phyloP scores from a whole-genome alignment of 2,329 filamentous ascomycete genomes.

The Coniochaeta sp. region DNA sequence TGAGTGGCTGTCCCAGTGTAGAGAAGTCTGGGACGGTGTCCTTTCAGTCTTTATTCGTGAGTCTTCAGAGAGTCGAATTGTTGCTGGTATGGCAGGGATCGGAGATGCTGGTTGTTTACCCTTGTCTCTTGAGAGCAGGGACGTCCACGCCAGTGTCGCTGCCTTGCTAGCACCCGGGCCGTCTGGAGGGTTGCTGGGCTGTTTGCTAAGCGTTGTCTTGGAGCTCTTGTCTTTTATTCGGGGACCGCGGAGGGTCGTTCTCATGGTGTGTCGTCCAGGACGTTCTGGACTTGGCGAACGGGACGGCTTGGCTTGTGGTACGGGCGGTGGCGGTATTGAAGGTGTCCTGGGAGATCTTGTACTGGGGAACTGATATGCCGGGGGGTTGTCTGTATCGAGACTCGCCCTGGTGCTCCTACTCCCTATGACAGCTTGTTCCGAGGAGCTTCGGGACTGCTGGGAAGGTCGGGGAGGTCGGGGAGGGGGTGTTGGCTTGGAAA shows the following conservation, averaged over 20 bases:
- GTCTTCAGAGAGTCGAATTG: slow-evolving; percentile 7
- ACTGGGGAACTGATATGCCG: slow-evolving; percentile 18
- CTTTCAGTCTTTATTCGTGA: not conserved
- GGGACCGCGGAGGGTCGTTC: slow-evolving; percentile 48
- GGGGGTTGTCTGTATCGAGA: not conserved
- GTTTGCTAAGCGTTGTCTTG: slow-evolving; percentile 26
- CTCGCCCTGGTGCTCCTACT: slow-evolving; percentile 11
- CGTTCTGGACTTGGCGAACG: slow-evolving; percentile 54
- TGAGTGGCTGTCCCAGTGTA: slow-evolving; percentile 48
- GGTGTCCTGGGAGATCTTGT: slow-evolving; percentile 20
- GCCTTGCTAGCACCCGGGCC: slow-evolving; percentile 53
- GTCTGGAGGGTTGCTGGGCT: slow-evolving; percentile 35
- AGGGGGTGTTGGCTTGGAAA: slow-evolving; percentile 62
- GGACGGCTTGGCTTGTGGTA: slow-evolving; percentile 28
- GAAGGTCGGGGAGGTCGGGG: slow-evolving; percentile 40
- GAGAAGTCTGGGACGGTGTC: slow-evolving; percentile 1
- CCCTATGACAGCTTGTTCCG: slow-evolving; percentile 36
- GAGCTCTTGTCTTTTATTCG: slow-evolving; percentile 35
- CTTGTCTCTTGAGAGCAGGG: slow-evolving; percentile 33
- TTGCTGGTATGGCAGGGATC: slow-evolving; percentile 15
- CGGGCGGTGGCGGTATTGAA: slow-evolving; percentile 15
- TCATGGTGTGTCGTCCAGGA: slow-evolving; percentile 40
- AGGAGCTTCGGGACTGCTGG: slow-evolving; percentile 45
- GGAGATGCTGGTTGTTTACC: slow-evolving; percentile 13
- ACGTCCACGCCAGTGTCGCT: slow-evolving; percentile 56